Base-by-base conservation (phyloP, 2,329 filamentous ascomycete genomes). In the Cordyceps farinosa region DNA sequence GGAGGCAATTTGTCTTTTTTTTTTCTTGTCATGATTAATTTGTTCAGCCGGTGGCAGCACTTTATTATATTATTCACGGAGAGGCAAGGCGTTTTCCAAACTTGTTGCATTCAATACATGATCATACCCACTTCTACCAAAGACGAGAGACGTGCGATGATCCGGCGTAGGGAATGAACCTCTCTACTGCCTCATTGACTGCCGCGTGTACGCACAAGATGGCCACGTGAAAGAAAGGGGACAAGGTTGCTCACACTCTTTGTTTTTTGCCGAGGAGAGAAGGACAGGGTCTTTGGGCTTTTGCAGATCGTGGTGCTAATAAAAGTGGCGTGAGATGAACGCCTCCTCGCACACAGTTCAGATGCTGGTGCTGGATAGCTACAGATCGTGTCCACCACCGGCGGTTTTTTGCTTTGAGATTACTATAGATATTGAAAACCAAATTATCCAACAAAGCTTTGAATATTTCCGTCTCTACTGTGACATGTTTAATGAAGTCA, bases 11-110 rank as follows among this genome's bases (percentile, higher is more conserved):
- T 50, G 34, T 34, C 34, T n/a, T 30, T 22, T 8, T 48, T 58
- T 42, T 45, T 27, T 51, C n/a, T 47, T 40, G 38, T 40, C 36
- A 36, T 53, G 38, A 15, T 53, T 62, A 60, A 40, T 51, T 27
- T 57, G 30, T 58, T 63, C 29, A 51, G 30, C 54, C 22, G 61
- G 54, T 57, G 36, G 47, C 61, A 63, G 22, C 47, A 45, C 29
- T 63, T 54, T 63, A 62, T 29, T 32, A 34, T 54, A 30, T 32
- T 34, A 38, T 56, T 36, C 32, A 57, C 38, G 61, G 53, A 32
- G 45, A 63, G 38, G 50, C 50, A 55, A 47, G 59, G 59, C 59
- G 59, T 54, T 53, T 29, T 22, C 22, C 22, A 22, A 22, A 22
- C 29, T 61, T 61, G 34, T 7, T 53, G 59, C 50, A 55, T 61